Conservation (phyloP, 2,329 filamentous ascomycete species). For the Botrytis galanthina region DNA sequence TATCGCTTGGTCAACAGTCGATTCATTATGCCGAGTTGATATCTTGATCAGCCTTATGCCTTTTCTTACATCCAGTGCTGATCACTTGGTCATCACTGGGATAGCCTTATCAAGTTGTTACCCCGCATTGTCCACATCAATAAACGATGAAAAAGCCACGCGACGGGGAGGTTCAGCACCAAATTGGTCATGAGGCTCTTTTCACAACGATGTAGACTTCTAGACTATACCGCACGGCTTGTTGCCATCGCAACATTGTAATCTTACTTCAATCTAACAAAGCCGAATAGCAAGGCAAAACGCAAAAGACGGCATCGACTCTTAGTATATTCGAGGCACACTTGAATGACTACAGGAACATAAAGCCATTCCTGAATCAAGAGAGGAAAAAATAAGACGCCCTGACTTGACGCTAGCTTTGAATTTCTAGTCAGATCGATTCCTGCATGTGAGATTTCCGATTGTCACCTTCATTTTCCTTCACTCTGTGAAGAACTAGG, state of each 20-base stretch:
- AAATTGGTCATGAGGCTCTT: neutral
- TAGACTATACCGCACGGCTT: neutral
- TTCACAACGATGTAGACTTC: neutral
- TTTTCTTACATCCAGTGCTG: neutral
- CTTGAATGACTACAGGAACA: neutral
- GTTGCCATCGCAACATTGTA: neutral
- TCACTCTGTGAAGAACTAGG: neutral
- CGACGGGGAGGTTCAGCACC: neutral
- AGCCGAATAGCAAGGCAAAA: neutral
- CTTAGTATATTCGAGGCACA: neutral
- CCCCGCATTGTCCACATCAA: neutral
- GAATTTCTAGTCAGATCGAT: neutral
- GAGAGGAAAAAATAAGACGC: neutral
- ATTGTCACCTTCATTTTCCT: neutral
- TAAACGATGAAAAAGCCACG: neutral
- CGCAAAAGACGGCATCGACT: neutral
- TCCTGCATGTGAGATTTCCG: neutral
- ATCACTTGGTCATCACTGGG: neutral
- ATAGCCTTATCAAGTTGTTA: neutral
- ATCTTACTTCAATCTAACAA: neutral
- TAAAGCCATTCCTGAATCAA: neutral
- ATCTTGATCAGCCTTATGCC: neutral
- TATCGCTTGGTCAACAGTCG: neutral
- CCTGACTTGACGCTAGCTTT: neutral
- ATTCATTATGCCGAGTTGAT: neutral